Base-by-base conservation (phyloP, 257 asterid species). In the Primulina tabacum region DNA sequence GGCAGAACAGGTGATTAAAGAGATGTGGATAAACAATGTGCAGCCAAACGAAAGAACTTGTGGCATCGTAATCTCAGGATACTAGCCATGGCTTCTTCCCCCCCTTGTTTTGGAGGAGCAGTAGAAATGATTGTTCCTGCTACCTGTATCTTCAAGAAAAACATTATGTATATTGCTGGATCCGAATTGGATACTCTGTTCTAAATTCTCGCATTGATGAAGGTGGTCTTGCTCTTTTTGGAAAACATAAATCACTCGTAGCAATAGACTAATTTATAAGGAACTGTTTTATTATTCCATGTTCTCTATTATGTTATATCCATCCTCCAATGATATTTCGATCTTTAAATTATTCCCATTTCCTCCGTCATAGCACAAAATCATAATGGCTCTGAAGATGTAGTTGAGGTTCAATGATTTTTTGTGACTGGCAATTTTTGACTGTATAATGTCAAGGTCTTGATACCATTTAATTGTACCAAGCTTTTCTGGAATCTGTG, bases 31-130 rank as follows among this genome's bases (percentile, higher is more conserved):
- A 8, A 76, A 81, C 30, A 75, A 80, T 20, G 88, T 85, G 78
- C 69, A 64, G 60, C 95, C 95, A 4, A 87, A 85, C 61, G 89
- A 82, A 59, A 79, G 90, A 79, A 89, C 92, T 9, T 88, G 82
- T 67, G 84, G 95, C 68, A 86, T 81, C 80, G 82, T 86, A 43
- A 76, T 84, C 38, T 74, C 81, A 8, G 92, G 95, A 62, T 88
- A 88, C 53, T 43, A 43, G 20, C 56, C 56, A 5, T 50, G 20
- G 56, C 20, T 47, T 47, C 55, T 12, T 47, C 12, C 4, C 0
- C 5, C 52, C 17, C 53, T 43, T 43, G 6, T 43, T 43, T 43
- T 2, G 53, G 53, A 43, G n/a, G n/a, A 12, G 2, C 18, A 12
- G 3, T 43, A 11, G 7, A 11, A 43, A 50, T 50, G 2, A 50